A percentile compares a stretch with the other conserved stretches of the same genome.
phyloP scores from a whole-genome alignment of 176 grass and related monocot species.

The Coix lacrymajobi region DNA sequence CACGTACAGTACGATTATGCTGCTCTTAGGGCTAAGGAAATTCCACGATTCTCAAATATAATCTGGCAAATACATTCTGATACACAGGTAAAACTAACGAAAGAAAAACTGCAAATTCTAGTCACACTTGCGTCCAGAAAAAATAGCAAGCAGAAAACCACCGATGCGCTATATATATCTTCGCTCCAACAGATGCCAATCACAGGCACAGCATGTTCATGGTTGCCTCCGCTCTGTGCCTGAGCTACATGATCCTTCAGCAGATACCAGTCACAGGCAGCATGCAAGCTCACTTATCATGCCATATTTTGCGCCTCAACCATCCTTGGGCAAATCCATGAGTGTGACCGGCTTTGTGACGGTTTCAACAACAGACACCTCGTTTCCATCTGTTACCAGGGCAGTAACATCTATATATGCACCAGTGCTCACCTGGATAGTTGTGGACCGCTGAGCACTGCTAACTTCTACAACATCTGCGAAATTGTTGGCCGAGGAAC shows the following conservation, averaged over 20 bases:
- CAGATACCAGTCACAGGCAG: constrained; percentile 2
- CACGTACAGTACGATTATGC: no score
- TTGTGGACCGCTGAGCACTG: neutral
- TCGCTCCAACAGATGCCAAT: neutral
- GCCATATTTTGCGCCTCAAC: constrained; percentile 19
- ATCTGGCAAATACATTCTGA: no score
- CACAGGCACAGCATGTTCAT: neutral
- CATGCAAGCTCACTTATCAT: constrained; percentile 15
- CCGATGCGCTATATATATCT: neutral
- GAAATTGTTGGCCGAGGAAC: constrained; percentile 21
- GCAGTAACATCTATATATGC: constrained; percentile 9
- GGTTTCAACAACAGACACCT: constrained; percentile 17
- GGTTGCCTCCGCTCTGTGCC: constrained; percentile 10
- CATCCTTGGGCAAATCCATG: neutral
- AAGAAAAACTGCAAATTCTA: constrained; percentile 27
- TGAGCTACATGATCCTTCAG: neutral
- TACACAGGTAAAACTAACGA: no score
- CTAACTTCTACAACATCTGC: constrained; percentile 28
- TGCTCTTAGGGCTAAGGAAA: no score
- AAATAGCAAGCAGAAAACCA: constrained; percentile 44
- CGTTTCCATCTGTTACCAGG: constrained; percentile 12
- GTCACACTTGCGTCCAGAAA: constrained; percentile 36
- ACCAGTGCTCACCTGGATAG: constrained; percentile 16
- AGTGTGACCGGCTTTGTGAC: neutral
- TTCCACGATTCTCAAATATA: no score